Conservation (phyloP, 139 green algal genomes). For the Picochlorum sp. region DNA sequence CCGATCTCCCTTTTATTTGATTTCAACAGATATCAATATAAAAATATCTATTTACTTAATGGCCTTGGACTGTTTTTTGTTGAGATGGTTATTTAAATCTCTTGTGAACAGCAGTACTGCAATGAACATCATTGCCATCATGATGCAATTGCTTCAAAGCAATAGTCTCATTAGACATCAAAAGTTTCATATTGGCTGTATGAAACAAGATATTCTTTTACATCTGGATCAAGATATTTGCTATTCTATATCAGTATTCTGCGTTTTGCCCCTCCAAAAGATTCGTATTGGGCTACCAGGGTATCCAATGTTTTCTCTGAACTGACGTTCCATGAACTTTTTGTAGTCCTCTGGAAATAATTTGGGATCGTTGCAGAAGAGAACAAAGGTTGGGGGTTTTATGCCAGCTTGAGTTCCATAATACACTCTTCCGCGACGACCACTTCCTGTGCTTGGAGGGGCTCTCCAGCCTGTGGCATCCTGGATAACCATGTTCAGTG, state of each 20-base stretch:
- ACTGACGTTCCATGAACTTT: conserved; percentile 68
- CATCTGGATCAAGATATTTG: no score
- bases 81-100: no score
- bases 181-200: no score
- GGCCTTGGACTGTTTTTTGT: no score
- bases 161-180: no score
- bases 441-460: conserved; percentile 44
- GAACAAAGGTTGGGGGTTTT: conserved; percentile 88
- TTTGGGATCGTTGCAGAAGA: conserved; percentile 90
- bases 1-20: no score
- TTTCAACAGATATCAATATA: no score
- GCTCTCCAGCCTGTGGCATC: conserved; percentile 67
- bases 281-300: conserved; percentile 75
- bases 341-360: conserved; percentile 86
- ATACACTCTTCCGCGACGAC: conserved; percentile 72
- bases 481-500: conserved; percentile 81
- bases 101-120: no score
- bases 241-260: conserved; percentile 1
- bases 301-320: conserved; percentile 80
- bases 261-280: conserved; percentile 67
- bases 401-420: conserved; percentile 84
- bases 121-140: no score
- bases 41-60: no score
- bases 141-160: no score
- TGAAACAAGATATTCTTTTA: no score